Evolutionary conservation across 176 grass and related monocot genomes (phyloP).

Genomic region (Cymbopogon citratus): DNA sequence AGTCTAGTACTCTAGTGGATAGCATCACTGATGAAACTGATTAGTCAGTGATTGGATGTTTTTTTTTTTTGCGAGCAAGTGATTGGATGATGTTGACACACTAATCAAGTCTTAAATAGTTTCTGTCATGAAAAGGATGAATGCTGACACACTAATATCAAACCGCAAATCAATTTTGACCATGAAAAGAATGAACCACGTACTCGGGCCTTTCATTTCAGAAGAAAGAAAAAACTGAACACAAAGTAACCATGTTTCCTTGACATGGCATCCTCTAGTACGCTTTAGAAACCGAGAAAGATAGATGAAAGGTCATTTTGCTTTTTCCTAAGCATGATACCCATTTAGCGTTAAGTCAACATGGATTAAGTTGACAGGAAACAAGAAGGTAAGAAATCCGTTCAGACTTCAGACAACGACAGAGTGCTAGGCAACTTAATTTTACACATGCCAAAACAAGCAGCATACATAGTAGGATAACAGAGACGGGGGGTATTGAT

Average conservation of each 20-base stretch:
- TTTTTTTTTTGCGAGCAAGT: too few relatives aligned
- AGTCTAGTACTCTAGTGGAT: conserved; percentile 5
- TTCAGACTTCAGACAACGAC: background rate
- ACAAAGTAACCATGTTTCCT: background rate
- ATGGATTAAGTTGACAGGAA: background rate
- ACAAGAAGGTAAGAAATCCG: background rate
- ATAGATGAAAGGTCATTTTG: conserved; percentile 6
- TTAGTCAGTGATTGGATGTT: conserved; percentile 2
- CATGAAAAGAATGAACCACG: background rate
- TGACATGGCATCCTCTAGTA: background rate
- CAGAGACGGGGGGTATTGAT: background rate
- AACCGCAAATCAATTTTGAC: background rate
- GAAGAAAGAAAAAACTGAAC: background rate
- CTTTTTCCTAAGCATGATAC: background rate
- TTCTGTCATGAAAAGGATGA: conserved; percentile 14
- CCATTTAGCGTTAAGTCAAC: background rate
- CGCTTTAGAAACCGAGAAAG: conserved; percentile 4
- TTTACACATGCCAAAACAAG: background rate
- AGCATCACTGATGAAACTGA: conserved; percentile 2
- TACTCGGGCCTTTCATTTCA: background rate
- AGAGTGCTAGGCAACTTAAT: background rate
- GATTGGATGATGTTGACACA: conserved; percentile 1
- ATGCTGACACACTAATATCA: background rate
- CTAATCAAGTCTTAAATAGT: background rate
- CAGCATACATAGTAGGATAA: background rate